A percentile compares a stretch with the other conserved stretches of the same genome.
Conservation (phyloP, 176 grass and related monocot species). For the Oryza coarctata region DNA sequence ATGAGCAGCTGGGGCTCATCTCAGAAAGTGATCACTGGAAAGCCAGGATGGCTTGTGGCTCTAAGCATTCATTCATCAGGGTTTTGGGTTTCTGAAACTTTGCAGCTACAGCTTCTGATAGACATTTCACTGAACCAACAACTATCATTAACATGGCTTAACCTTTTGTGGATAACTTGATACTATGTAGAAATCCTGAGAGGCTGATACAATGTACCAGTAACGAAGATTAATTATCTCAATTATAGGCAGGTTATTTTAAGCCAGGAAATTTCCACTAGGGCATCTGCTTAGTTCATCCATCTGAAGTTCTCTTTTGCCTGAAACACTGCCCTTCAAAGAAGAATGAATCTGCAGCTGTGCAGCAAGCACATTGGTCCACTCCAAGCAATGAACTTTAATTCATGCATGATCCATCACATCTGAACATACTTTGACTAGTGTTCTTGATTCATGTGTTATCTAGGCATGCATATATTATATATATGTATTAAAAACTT, state of each 20-base stretch:
- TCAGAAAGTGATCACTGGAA: conserved; percentile 10
- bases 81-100: neutral
- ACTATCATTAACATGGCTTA: neutral
- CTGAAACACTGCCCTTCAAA: neutral
- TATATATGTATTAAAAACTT: neutral
- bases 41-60: conserved; percentile 1
- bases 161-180: too few relatives aligned
- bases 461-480: neutral
- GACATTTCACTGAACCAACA: neutral
- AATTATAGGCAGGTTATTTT: neutral
- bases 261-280: neutral
- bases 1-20: conserved; percentile 5
- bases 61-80: conserved; percentile 5
- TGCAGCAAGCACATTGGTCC: neutral
- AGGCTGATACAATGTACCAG: neutral
- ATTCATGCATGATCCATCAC: neutral
- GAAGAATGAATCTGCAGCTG: neutral
- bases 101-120: too few relatives aligned
- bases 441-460: conserved; percentile 19
- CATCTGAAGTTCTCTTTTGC: neutral
- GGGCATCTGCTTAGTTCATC: neutral
- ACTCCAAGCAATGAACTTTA: neutral
- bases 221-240: neutral
- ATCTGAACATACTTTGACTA: conserved; percentile 20
- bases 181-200: neutral